These are phyloP conservation scores for Arthrinium puccinioides DNA, from an alignment of 2,329 filamentous ascomycete species.

Conservation along the genomic window DNA sequence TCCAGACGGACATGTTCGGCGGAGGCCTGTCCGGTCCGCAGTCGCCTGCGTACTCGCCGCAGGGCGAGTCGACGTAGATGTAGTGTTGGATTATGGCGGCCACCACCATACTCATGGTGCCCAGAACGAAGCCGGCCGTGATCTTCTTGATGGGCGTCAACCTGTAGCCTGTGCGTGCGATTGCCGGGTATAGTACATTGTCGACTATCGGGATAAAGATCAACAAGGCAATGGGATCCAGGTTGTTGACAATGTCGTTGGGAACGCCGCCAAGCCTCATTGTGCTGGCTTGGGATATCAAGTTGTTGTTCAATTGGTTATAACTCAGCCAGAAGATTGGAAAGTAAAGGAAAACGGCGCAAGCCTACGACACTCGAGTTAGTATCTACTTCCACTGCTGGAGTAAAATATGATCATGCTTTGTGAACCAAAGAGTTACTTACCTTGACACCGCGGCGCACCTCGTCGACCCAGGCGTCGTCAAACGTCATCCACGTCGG, in stretches of 20 bases:
- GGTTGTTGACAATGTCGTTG: conserved; percentile 70
- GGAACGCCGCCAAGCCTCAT: conserved; percentile 65
- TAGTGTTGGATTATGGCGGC: conserved; percentile 51
- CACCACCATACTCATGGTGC: conserved; percentile 52
- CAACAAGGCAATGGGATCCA: conserved; percentile 69
- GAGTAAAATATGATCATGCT: no score
- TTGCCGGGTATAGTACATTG: conserved; percentile 58
- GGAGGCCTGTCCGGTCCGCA: conserved; percentile 15
- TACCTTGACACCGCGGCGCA: conserved; percentile 60
- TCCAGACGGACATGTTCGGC: conserved; percentile 56
- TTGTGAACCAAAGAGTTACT: no score
- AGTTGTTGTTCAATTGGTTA: conserved; percentile 54
- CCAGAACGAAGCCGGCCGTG: conserved; percentile 60
- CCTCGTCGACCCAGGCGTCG: conserved; percentile 76
- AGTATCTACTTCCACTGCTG: no score
- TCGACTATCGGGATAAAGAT: conserved; percentile 70
- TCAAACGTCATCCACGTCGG: conserved; percentile 76
- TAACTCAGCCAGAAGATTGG: conserved; percentile 54
- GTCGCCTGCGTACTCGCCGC: conserved; percentile 47
- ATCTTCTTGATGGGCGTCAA: conserved; percentile 76
- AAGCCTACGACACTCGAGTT: no score
- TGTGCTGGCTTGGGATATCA: conserved; percentile 56
- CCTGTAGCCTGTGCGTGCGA: conserved; percentile 54
- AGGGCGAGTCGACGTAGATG: conserved; percentile 57
- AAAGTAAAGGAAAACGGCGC: conserved; percentile 64